These are phyloP conservation scores for Penicillium sp. DNA, from an alignment of 2,329 filamentous ascomycete species.

Conservation along the genomic window DNA sequence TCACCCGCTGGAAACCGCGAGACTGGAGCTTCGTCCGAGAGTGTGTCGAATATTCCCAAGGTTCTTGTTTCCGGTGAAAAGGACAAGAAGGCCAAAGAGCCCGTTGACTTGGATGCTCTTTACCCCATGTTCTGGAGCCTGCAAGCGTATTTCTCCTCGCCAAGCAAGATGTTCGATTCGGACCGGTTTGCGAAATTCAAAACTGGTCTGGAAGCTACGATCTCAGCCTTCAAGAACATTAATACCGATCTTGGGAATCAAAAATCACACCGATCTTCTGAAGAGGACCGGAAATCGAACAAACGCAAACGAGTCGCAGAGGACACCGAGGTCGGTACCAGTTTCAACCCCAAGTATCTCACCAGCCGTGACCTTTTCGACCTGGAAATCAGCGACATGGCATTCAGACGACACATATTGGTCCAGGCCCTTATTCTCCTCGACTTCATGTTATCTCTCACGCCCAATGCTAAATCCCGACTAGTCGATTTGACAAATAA, in stretches of 20 bases:
- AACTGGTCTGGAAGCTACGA: constrained; percentile 63
- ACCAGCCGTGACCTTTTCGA: constrained; percentile 97
- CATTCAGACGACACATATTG: constrained; percentile 90
- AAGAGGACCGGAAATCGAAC: constrained; percentile 66
- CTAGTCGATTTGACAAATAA: constrained; percentile 77
- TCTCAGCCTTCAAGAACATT: constrained; percentile 75
- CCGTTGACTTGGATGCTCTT: constrained; percentile 71
- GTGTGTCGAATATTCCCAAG: constrained; percentile 27
- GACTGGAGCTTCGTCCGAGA: constrained; percentile 15
- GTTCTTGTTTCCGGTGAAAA: constrained; percentile 28
- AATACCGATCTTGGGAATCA: constrained; percentile 70
- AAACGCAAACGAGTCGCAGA: constrained; percentile 73
- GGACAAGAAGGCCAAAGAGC: constrained; percentile 32
- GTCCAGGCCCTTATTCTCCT: constrained; percentile 94
- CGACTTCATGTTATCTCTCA: constrained; percentile 92
- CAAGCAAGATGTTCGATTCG: constrained; percentile 76
- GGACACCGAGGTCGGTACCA: constrained; percentile 67
- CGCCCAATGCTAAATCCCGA: constrained; percentile 79
- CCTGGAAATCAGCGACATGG: constrained; percentile 91
- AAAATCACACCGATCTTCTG: constrained; percentile 59
- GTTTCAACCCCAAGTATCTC: constrained; percentile 96
- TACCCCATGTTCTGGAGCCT: constrained; percentile 95
- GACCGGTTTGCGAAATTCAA: constrained; percentile 70
- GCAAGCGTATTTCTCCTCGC: constrained; percentile 89
- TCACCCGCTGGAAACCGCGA: constrained; percentile 21